Evolutionary conservation across 768 basidiomycete genomes (phyloP).

Genomic region (Coprinellus aureogranulatus): DNA sequence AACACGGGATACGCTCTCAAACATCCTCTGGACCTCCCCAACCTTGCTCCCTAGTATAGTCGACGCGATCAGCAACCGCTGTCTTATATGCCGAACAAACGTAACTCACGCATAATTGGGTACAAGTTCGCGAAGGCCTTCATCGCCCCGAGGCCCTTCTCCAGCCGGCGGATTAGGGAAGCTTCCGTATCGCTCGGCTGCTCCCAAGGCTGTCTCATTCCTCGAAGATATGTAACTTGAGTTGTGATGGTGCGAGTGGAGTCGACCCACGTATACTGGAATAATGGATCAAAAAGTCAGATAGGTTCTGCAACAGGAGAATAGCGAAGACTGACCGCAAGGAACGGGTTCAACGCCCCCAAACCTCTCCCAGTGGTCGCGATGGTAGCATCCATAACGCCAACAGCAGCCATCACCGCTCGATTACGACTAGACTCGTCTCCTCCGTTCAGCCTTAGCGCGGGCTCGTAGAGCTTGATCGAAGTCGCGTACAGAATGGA

Average conservation of each 20-base stretch:
- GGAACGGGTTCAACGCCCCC: slow-evolving; percentile 7
- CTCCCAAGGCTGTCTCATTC: neutral
- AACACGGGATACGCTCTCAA: too few relatives aligned
- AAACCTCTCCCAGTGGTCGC: slow-evolving; percentile 2
- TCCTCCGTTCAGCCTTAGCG: neutral
- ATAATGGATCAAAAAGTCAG: neutral
- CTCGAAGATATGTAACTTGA: neutral
- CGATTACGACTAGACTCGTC: neutral
- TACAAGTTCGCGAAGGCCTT: neutral
- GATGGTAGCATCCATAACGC: slow-evolving; percentile 5
- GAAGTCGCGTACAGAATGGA: slow-evolving; percentile 5
- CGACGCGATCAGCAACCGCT: too few relatives aligned
- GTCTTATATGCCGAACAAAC: too few relatives aligned
- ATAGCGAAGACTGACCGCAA: neutral
- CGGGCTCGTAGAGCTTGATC: slow-evolving; percentile 2
- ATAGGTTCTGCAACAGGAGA: neutral
- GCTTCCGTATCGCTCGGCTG: neutral
- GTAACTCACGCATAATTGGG: neutral
- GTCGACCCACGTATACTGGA: neutral
- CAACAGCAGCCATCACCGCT: neutral
- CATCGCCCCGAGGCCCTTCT: neutral
- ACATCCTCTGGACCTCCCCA: too few relatives aligned
- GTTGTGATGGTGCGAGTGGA: neutral
- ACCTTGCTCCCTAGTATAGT: too few relatives aligned
- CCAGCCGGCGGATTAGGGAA: neutral